Base-by-base conservation (phyloP, 805 yeast genomes). In the Hyphopichia homilentoma region DNA sequence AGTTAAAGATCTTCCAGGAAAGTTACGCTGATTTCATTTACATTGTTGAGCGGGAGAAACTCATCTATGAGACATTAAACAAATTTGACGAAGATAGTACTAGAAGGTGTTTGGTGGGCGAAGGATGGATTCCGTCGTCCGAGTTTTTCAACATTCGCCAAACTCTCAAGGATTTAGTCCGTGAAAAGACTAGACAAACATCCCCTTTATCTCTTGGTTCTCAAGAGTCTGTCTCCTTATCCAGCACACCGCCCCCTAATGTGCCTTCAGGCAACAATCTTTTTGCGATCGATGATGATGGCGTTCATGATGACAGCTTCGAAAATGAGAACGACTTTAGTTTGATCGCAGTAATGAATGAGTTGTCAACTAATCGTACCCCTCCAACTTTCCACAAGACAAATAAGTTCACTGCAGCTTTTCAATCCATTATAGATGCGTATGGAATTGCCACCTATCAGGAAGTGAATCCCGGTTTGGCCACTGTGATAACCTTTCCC, bases 331-430 rank as follows among this genome's bases (percentile, higher is more conserved):
- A 27, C 16, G 30, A 27, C 16, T 27, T 9, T 11, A 36, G 39
- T 17, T 42, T 53, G 15, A 59, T 54, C 6, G 61, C 30, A 4
- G 30, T 27, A 15, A 23, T 27, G 6, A 75, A 75, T 41, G 70
- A 68, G 20, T 73, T 93, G 33, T 71, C 77, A 34, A 89, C 97
- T 7, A 80, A 81, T 34, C 81, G 79, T 59, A 75, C 84, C 5
- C 98, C 98, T 2, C 99, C 99, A 30, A 93, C 99, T 1, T 88
- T 69, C 58, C 96, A 88, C 62, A 79, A 84, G 52, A 85, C 94
- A n/a, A 93, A 90, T 63, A 90, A 90, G 62, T 88, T 93, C 57
- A 89, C 97, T 0, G 75, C 70, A 21, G 96, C 96, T 0, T 93
- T 87, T 70, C 99, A 93, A 67, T 69, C 78, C 29, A 88, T 93